Base-by-base conservation (phyloP, 164 flowering plant genomes). In the Annona cherimola region DNA sequence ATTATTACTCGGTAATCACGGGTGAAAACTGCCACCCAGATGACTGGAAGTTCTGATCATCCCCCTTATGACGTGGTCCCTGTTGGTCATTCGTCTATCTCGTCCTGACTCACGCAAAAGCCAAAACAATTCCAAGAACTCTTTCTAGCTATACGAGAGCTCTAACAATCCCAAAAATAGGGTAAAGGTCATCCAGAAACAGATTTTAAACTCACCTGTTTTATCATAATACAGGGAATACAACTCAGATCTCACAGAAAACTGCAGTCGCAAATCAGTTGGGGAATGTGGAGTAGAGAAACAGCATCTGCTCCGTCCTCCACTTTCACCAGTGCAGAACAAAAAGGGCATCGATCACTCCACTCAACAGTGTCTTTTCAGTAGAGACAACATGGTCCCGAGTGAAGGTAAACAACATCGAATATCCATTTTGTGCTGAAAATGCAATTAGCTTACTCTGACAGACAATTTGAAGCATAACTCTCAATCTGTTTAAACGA, bases 291-390 rank as follows among this genome's bases (percentile, higher is more conserved):
- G 73, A 67, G 71, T 46, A 5, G 41, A 61, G 12, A 76, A 70
- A 62, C 74, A 79, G 76, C 88, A 78, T 75, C 88, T 79, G 63
- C 76, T 73, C 50, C 86, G 99, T 75, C 80, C 83, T 75, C 94
- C 98, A 18, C 84, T 92, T 68, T 71, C 90, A 12, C 89, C 81
- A 5, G 83, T 75, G 71, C 90, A 87, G 66, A 88, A 89, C 74
- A 70, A 69, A 69, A 79, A 70, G 66, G 76, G 76, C 26, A 68
- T 72, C 60, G 70, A 73, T 71, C 57, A 79, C 71, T 60, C 77
- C 60, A 69, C 69, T 75, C 81, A 83, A 57, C 80, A 74, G 72
- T 75, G 75, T 42, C 71, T 71, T 45, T 67, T 44, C 67, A 64
- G 44, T 76, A 74, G 66, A 72, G 41, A 42, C 40, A 78, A 80